Percentiles rank a stretch among this genome's conserved stretches.
Evolutionary conservation across 208 protist species (phyloP).

Genomic region (Herpetomonas samuelpessoai): DNA sequence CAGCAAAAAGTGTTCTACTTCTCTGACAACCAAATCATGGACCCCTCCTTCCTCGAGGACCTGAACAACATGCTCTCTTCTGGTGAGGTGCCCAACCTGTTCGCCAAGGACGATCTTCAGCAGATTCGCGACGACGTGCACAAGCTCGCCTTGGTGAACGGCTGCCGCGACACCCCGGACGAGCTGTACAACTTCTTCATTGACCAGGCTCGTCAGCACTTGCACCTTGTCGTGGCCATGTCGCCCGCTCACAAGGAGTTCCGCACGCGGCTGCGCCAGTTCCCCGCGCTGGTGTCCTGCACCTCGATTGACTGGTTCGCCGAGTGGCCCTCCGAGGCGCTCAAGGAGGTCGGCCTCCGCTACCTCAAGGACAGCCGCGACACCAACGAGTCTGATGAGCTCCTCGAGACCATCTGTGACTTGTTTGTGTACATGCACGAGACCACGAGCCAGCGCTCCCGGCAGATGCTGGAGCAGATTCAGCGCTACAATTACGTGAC

Average conservation of each 20-base stretch:
- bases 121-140: conserved; percentile 92
- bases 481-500: conserved; percentile 97
- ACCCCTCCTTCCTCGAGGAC: conserved; percentile 97
- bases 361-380: conserved; percentile 86
- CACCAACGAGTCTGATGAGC: conserved; percentile 82
- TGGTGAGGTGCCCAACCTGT: conserved; percentile 98
- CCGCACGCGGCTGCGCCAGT: conserved; percentile 96
- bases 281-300: conserved; percentile 97
- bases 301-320: conserved; percentile 99
- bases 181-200: conserved; percentile 97
- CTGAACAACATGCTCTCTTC: conserved; percentile 97
- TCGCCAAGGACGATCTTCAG: conserved; percentile 94
- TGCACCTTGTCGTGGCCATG: conserved; percentile 98
- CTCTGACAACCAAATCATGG: conserved; percentile 97
- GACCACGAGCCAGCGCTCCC: conserved; percentile 82
- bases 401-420: conserved; percentile 77
- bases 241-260: conserved; percentile 96
- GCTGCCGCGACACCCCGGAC: conserved; percentile 89
- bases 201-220: conserved; percentile 91
- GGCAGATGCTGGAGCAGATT: conserved; percentile 92
- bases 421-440: conserved; percentile 95
- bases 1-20: conserved; percentile 98
- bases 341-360: conserved; percentile 93
- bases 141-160: conserved; percentile 84
- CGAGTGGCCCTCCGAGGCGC: conserved; percentile 97